Evolutionary conservation across 352 stramenopile species (phyloP), one percentile per base, ranked within the genome.

Genomic region (Phytophthora meadii): DNA sequence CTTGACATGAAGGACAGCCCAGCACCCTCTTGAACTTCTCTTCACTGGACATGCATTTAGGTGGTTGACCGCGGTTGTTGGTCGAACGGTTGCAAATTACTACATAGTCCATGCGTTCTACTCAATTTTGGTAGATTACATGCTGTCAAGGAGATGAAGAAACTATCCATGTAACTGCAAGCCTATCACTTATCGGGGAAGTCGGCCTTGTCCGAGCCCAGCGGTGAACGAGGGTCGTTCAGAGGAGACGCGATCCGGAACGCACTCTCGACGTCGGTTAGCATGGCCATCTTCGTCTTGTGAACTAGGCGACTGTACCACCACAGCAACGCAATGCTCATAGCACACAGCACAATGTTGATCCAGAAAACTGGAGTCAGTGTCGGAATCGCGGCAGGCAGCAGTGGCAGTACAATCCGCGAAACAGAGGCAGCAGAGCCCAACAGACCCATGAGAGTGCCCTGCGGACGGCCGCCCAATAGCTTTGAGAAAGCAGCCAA

Each of bases 281-380:
- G 49, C 56, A 88, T 72, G 28, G 78, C 73, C 58, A 72, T 54
- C 54, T 84, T 88, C 3, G 81, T 77, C 39, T 65, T 62, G 30
- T 68, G 61, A 14, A 92, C 82, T 4, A 90, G 28, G 30, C 69
- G 68, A 11, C 65, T 78, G 72, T 90, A 93, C 82, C 82, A 91
- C 66, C 58, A 74, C 22, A 91, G 68, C 44, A 74, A 61, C 5
- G 24, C 74, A 39, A 90, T 87, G 28, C 84, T 89, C 9, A 87
- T 44, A 4, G 47, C 65, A 36, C 77, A 88, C 1, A 93, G 55
- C 44, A 65, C 28, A 19, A 91, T 82, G 70, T 89, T 87, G 67
- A 93, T 81, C 77, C 70, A 88, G 48, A 92, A 92, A n/a, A 92
- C 79, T 4, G 84, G 80, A 15, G 79, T 86, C 37, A 92, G 63